Evolutionary conservation across 73 alveolate genomes (phyloP).

Genomic region (Tetrahymena malaccensis): DNA sequence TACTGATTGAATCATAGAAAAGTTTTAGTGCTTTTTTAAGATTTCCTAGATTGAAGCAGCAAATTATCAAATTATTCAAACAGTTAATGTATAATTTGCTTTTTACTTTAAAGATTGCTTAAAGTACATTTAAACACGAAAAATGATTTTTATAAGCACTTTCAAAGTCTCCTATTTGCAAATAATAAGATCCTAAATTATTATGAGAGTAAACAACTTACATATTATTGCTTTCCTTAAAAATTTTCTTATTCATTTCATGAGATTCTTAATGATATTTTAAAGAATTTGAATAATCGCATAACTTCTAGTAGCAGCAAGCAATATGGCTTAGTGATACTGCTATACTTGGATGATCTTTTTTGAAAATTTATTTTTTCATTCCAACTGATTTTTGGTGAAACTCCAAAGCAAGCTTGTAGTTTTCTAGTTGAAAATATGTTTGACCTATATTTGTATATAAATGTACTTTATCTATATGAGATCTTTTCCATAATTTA

Average conservation of each 20-base stretch:
- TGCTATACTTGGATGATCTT: background rate
- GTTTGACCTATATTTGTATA: background rate
- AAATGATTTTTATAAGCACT: background rate
- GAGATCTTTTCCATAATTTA: background rate
- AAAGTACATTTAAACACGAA: background rate
- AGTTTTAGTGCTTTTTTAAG: background rate
- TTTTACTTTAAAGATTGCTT: too few species aligned
- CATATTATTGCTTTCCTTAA: background rate
- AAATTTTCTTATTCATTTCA: background rate
- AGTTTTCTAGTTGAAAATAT: background rate
- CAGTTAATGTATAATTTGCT: background rate
- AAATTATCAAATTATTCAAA: background rate
- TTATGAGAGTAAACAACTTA: background rate
- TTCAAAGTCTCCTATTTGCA: background rate
- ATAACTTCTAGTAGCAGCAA: background rate
- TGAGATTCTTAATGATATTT: background rate
- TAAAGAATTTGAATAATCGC: background rate
- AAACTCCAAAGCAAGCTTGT: background rate
- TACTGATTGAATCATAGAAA: too few species aligned
- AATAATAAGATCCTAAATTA: background rate
- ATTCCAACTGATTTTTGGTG: background rate
- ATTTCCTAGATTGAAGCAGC: background rate
- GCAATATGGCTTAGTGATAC: background rate
- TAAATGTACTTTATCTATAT: background rate
- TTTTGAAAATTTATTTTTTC: too few species aligned